These are phyloP conservation scores for Sporopachydermia lactativora DNA, from an alignment of 805 yeast species.

Conservation along the genomic window DNA sequence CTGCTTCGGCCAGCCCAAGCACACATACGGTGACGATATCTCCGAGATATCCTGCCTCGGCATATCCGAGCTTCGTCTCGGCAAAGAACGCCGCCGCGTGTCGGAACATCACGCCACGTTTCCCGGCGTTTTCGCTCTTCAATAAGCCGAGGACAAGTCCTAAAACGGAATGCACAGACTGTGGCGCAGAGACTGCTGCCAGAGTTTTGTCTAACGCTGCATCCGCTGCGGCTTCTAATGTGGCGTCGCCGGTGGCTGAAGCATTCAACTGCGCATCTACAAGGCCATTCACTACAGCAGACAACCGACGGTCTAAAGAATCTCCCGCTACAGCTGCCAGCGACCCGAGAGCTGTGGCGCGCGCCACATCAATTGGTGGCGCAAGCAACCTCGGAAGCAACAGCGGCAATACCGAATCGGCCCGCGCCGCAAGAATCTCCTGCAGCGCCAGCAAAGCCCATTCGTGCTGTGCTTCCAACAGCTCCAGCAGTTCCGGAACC, in stretches of 20 bases:
- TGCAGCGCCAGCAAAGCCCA: constrained; percentile 77
- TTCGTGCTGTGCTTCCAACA: constrained; percentile 51
- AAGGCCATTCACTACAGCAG: constrained; percentile 60
- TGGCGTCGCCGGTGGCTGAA: constrained; percentile 14
- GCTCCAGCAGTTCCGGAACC: constrained; percentile 65
- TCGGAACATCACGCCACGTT: constrained; percentile 47
- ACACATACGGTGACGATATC: constrained; percentile 68
- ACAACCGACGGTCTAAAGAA: constrained; percentile 59
- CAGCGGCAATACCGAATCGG: constrained; percentile 88
- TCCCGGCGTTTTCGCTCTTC: constrained; percentile 57
- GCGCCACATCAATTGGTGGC: constrained; percentile 70
- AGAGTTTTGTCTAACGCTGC: constrained; percentile 55
- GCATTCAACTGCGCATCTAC: constrained; percentile 40
- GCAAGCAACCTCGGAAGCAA: constrained; percentile 72
- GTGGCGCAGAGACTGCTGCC: constrained; percentile 57
- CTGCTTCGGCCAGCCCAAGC: constrained; percentile 55
- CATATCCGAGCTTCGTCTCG: constrained; percentile 51
- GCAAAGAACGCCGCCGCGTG: constrained; percentile 63
- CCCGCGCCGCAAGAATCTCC: constrained; percentile 82
- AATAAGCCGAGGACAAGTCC: constrained; percentile 66
- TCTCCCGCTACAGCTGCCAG: constrained; percentile 84
- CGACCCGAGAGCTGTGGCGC: constrained; percentile 79
- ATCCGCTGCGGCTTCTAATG: constrained; percentile 27
- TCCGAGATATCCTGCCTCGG: constrained; percentile 51
- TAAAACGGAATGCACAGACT: constrained; percentile 73